Conservation (phyloP, 2,329 filamentous ascomycete genomes). For the Ampelomyces quisqualis region DNA sequence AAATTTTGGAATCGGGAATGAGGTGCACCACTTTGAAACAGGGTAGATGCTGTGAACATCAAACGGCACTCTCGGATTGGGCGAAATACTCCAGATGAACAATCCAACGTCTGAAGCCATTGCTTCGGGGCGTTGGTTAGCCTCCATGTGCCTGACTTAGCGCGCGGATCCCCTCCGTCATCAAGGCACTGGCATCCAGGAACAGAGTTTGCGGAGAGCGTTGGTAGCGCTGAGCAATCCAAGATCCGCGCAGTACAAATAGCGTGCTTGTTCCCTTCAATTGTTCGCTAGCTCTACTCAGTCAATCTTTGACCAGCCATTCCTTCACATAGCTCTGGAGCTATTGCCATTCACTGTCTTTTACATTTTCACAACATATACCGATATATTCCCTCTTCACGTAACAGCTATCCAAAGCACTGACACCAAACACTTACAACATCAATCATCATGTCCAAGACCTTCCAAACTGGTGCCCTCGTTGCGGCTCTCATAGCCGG, state of each 20-base stretch:
- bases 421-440: neutral
- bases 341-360: constrained; percentile 22
- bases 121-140: constrained; percentile 3
- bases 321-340: constrained; percentile 37
- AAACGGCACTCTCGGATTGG: neutral
- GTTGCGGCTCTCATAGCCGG: constrained; percentile 30
- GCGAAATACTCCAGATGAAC: neutral
- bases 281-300: constrained; percentile 13
- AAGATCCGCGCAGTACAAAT: constrained; percentile 19
- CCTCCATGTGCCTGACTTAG: constrained; percentile 22
- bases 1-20: constrained; percentile 2
- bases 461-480: constrained; percentile 29
- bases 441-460: constrained; percentile 27
- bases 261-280: constrained; percentile 7
- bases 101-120: neutral
- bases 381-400: constrained; percentile 1
- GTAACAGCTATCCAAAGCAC: constrained; percentile 5
- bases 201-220: constrained; percentile 5
- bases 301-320: constrained; percentile 30
- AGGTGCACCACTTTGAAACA: constrained; percentile 5
- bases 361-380: constrained; percentile 15
- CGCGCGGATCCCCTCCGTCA: constrained; percentile 12
- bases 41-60: constrained; percentile 2
- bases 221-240: constrained; percentile 12
- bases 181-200: constrained; percentile 11